Evolutionary conservation across 768 basidiomycete genomes (phyloP).

Genomic region (Leccinum ochraceum): DNA sequence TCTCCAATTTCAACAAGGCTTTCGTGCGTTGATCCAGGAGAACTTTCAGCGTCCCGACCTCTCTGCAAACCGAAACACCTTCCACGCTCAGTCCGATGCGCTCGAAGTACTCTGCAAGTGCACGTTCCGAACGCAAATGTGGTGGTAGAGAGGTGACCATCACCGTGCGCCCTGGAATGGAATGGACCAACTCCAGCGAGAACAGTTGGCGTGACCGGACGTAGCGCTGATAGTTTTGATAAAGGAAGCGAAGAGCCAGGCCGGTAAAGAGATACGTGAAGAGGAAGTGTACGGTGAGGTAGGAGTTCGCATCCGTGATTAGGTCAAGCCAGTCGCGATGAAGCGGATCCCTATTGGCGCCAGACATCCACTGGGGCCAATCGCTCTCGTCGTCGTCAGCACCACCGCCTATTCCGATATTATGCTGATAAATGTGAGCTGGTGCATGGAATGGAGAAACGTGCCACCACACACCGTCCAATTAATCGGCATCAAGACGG

Average conservation of each 20-base stretch:
- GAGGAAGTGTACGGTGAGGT: conserved; percentile 83
- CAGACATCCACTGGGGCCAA: conserved; percentile 44
- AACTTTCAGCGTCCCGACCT: conserved; percentile 69
- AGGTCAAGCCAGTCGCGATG: conserved; percentile 79
- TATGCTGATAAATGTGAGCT: conserved; percentile 48
- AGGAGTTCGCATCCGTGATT: conserved; percentile 87
- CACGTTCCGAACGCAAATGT: conserved; percentile 83
- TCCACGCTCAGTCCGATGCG: conserved; percentile 85
- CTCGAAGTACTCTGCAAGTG: conserved; percentile 93
- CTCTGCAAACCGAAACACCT: conserved; percentile 86
- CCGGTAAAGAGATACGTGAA: conserved; percentile 95
- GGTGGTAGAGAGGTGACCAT: conserved; percentile 81
- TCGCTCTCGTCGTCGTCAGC: conserved; percentile 40
- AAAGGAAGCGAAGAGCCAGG: conserved; percentile 82
- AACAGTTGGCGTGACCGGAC: conserved; percentile 91
- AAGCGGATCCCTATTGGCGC: conserved; percentile 31
- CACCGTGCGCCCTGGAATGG: conserved; percentile 91
- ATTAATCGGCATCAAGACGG: conserved; percentile 94
- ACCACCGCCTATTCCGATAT: conserved; percentile 65
- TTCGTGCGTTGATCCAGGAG: conserved; percentile 78
- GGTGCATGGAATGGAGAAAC: neutral
- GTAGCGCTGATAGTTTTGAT: conserved; percentile 87
- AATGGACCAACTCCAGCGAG: conserved; percentile 92
- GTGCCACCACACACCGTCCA: conserved; percentile 63
- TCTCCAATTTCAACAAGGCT: conserved; percentile 79